These are phyloP conservation scores for Ilex paraguariensis DNA, from an alignment of 305 asterid species.

Conservation along the genomic window DNA sequence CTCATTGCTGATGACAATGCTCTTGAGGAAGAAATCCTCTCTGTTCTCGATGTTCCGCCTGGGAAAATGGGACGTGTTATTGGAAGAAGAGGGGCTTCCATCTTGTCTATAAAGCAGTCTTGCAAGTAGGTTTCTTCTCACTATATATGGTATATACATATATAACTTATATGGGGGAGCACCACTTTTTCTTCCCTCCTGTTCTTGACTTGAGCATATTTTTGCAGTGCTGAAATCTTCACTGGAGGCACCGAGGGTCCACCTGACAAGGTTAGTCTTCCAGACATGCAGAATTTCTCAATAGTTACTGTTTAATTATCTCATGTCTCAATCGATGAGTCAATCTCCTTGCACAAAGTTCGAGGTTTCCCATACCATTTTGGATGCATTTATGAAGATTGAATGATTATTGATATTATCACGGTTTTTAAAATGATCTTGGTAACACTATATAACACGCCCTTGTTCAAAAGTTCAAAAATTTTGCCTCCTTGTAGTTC, in stretches of 20 bases:
- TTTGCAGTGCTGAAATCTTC: slow-evolving; percentile 91
- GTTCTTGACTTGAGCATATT: slow-evolving; percentile 11
- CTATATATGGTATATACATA: slow-evolving; percentile 4
- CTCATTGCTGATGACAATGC: slow-evolving; percentile 37
- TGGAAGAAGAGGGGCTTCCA: slow-evolving; percentile 79
- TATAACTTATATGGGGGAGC: neutral
- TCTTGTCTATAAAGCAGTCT: slow-evolving; percentile 71
- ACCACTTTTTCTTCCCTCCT: slow-evolving; percentile 4
- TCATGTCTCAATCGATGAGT: too few species aligned
- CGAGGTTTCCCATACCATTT: too few species aligned
- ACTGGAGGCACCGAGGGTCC: slow-evolving; percentile 93
- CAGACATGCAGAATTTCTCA: slow-evolving; percentile 1
- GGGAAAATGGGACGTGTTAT: slow-evolving; percentile 94
- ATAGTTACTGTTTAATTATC: too few species aligned
- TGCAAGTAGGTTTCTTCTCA: slow-evolving; percentile 60
- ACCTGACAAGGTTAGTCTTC: slow-evolving; percentile 73
- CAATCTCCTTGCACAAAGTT: neutral
- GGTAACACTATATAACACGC: too few species aligned
- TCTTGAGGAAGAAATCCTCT: slow-evolving; percentile 77
- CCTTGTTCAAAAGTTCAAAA: too few species aligned
- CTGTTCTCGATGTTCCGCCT: slow-evolving; percentile 79
- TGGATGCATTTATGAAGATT: too few species aligned
- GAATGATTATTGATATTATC: neutral
- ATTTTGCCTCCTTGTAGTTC: too few species aligned
- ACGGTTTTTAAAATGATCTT: too few species aligned